Evolutionary conservation across 2,329 filamentous ascomycete species (phyloP).

Genomic region (Dothideomycetidae sp.): DNA sequence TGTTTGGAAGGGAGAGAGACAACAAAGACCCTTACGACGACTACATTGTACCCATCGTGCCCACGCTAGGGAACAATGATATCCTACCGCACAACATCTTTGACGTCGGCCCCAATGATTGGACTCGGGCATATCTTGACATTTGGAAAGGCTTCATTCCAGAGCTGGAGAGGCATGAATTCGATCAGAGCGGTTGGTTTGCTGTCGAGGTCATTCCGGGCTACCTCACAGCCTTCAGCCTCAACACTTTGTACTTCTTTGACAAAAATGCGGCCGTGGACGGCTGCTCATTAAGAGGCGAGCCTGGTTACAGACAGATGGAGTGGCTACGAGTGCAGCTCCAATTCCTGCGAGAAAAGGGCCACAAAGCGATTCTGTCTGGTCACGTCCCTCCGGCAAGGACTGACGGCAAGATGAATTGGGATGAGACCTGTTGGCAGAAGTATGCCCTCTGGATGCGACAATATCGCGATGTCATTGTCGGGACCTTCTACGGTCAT

Average conservation of each 20-base stretch:
- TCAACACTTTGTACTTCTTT: conserved; percentile 96
- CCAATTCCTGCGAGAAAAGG: conserved; percentile 62
- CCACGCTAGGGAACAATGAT: conserved; percentile 93
- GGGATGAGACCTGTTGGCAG: conserved; percentile 98
- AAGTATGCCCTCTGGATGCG: conserved; percentile 85
- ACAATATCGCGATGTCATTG: conserved; percentile 81
- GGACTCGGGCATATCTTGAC: conserved; percentile 61
- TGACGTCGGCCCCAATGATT: conserved; percentile 67
- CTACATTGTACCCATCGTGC: conserved; percentile 65
- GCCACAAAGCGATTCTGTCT: conserved; percentile 88
- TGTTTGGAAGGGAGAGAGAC: conserved; percentile 46
- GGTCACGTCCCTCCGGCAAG: conserved; percentile 88
- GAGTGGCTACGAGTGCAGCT: conserved; percentile 91
- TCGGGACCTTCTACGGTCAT: conserved; percentile 70
- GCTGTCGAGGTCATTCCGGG: conserved; percentile 80
- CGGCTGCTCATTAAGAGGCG: conserved; percentile 61
- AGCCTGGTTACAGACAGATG: conserved; percentile 88
- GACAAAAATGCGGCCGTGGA: conserved; percentile 86
- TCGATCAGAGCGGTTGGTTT: conserved; percentile 89
- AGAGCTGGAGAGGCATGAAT: conserved; percentile 79
- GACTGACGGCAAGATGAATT: conserved; percentile 68
- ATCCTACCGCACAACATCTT: conserved; percentile 96
- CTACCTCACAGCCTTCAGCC: conserved; percentile 73
- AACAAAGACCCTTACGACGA: conserved; percentile 38
- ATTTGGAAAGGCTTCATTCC: conserved; percentile 84